Conservation (phyloP, 192 early-diverging fungal genomes). For the Backusella macrospora region DNA sequence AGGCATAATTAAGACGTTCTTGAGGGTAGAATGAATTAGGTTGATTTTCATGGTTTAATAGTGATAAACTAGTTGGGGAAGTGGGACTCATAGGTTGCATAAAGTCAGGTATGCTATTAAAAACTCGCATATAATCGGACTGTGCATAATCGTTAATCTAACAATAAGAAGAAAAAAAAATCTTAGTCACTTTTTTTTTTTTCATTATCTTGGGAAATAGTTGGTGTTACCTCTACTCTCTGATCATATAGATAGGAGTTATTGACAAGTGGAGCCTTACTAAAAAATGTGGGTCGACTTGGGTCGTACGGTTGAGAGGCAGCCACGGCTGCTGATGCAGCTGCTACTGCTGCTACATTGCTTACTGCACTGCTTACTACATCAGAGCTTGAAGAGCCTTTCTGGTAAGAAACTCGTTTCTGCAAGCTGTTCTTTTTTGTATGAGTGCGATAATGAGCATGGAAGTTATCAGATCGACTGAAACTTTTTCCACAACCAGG, state of each 20-base stretch:
- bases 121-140: constrained; percentile 6
- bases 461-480: constrained; percentile 78
- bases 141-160: constrained; percentile 12
- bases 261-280: background rate
- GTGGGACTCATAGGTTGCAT: constrained; percentile 7
- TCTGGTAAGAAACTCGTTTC: constrained; percentile 26
- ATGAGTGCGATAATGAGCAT: constrained; percentile 77
- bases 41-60: background rate
- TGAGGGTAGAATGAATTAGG: constrained; percentile 2
- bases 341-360: background rate
- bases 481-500: constrained; percentile 80
- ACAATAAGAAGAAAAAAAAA: background rate
- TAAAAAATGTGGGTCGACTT: background rate
- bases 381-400: background rate
- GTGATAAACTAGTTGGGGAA: background rate
- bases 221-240: background rate
- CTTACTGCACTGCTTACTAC: background rate
- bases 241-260: background rate
- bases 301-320: background rate
- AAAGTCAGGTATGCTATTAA: constrained; percentile 8
- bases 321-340: background rate
- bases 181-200: background rate
- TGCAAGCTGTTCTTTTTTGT: constrained; percentile 57
- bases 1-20: constrained; percentile 3
- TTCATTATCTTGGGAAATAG: background rate